Percentiles rank a stretch among this genome's conserved stretches.
Conservation (phyloP, 2,329 filamentous ascomycete genomes). For the Dactylellina leptospora region DNA sequence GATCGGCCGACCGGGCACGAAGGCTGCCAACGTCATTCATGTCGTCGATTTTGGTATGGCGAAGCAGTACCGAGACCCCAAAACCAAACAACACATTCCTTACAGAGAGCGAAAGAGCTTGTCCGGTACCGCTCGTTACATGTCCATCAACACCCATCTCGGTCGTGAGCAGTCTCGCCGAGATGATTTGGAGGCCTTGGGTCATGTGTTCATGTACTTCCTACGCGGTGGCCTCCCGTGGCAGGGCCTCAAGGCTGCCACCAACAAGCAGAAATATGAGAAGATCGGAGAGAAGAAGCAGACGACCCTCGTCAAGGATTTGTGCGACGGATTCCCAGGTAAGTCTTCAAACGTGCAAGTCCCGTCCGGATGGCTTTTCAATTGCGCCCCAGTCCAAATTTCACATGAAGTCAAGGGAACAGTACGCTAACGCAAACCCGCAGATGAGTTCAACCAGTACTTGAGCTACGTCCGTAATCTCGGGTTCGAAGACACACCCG, state of each 20-base stretch:
- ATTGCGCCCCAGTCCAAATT: slow-evolving; percentile 54
- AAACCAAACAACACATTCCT: slow-evolving; percentile 98
- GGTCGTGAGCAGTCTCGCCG: slow-evolving; percentile 94
- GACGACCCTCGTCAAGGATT: slow-evolving; percentile 93
- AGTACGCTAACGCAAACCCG: not conserved
- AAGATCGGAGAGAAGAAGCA: slow-evolving; percentile 99
- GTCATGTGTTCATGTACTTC: slow-evolving; percentile 80
- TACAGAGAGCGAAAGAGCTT: slow-evolving; percentile 97
- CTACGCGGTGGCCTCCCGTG: slow-evolving; percentile 75
- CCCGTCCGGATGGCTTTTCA: slow-evolving; percentile 15
- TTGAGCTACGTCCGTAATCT: slow-evolving; percentile 96
- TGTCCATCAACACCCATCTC: slow-evolving; percentile 99
- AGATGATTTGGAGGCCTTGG: slow-evolving; percentile 90
- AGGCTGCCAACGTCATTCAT: slow-evolving; percentile 96
- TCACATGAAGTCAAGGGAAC: too few relatives aligned
- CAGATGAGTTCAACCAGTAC: slow-evolving; percentile 96
- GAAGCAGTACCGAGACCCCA: slow-evolving; percentile 98
- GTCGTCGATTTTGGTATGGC: slow-evolving; percentile 99
- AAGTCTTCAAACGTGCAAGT: slow-evolving; percentile 57
- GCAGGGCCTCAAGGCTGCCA: slow-evolving; percentile 77
- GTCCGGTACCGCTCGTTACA: slow-evolving; percentile 95
- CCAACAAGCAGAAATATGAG: slow-evolving; percentile 97
- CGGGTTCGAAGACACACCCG: slow-evolving; percentile 96
- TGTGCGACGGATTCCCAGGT: slow-evolving; percentile 92
- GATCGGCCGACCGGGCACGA: slow-evolving; percentile 88